Evolutionary conservation across 2,329 filamentous ascomycete genomes (phyloP).

Genomic region (Penicillium sp.): DNA sequence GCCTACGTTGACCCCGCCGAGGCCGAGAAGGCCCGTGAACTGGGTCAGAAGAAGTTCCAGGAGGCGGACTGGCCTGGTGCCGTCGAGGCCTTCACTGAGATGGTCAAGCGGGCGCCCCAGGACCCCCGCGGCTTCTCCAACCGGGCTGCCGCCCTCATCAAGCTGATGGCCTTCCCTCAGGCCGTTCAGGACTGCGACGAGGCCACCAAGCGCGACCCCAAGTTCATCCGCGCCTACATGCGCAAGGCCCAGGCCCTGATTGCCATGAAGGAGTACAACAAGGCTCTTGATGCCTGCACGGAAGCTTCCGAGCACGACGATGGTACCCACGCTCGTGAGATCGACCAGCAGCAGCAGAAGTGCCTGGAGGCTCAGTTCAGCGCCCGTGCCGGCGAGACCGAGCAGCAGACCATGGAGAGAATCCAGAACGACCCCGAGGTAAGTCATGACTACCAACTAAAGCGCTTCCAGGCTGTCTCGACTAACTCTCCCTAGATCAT

Average conservation of each 20-base stretch:
- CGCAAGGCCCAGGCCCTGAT: conserved; percentile 92
- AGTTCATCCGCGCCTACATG: conserved; percentile 92
- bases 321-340: conserved; percentile 78
- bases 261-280: conserved; percentile 96
- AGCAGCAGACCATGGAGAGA: conserved; percentile 87
- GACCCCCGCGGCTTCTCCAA: conserved; percentile 95
- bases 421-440: conserved; percentile 85
- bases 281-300: conserved; percentile 78
- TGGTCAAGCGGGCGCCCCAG: conserved; percentile 88
- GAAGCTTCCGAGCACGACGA: conserved; percentile 71
- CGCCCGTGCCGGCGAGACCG: conserved; percentile 84
- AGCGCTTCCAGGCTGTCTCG: too few species aligned
- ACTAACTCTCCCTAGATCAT: conserved; percentile 61
- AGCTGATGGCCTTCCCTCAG: conserved; percentile 88
- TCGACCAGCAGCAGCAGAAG: conserved; percentile 89
- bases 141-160: conserved; percentile 91
- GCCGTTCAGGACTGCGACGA: conserved; percentile 86
- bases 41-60: conserved; percentile 96
- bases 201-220: conserved; percentile 81
- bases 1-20: conserved; percentile 84
- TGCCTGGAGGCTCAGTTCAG: conserved; percentile 82
- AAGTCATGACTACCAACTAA: conserved; percentile 32
- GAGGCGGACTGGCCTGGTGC: conserved; percentile 89
- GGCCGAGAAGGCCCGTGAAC: conserved; percentile 88
- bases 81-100: conserved; percentile 87